These are phyloP conservation scores for Pichiaceae sp. DNA, from an alignment of 1,139 yeast species.

Conservation along the genomic window DNA sequence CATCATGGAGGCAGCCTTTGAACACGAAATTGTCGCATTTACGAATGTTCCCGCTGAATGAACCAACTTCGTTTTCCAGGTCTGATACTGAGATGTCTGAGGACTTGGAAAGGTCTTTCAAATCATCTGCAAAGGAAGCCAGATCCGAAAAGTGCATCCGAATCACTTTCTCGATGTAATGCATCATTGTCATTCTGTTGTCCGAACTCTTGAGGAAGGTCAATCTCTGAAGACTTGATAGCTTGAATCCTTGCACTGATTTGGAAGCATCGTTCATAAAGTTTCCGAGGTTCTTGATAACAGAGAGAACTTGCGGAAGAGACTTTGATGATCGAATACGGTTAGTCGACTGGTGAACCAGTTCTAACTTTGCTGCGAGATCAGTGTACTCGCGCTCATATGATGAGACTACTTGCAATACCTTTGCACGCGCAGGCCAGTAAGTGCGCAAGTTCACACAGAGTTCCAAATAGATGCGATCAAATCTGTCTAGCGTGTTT, in stretches of 20 bases:
- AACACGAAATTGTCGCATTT: slow-evolving; percentile 50
- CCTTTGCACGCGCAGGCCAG: slow-evolving; percentile 84
- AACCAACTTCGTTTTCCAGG: slow-evolving; percentile 60
- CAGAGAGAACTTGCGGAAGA: slow-evolving; percentile 58
- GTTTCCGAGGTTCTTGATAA: slow-evolving; percentile 82
- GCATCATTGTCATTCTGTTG: slow-evolving; percentile 74
- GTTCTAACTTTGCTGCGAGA: slow-evolving; percentile 50
- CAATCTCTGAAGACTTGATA: slow-evolving; percentile 74
- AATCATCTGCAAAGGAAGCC: slow-evolving; percentile 70
- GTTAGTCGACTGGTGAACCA: slow-evolving; percentile 60
- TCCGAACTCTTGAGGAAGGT: slow-evolving; percentile 80
- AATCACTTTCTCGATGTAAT: slow-evolving; percentile 76
- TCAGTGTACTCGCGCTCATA: slow-evolving; percentile 72
- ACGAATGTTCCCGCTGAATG: slow-evolving; percentile 45
- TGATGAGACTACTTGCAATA: slow-evolving; percentile 57
- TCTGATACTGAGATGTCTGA: slow-evolving; percentile 74
- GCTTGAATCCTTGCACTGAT: slow-evolving; percentile 76
- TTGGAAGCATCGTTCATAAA: slow-evolving; percentile 83
- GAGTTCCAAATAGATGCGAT: slow-evolving; percentile 67
- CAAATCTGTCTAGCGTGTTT: slow-evolving; percentile 66
- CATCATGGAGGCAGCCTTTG: slow-evolving; percentile 70
- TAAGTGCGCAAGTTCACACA: slow-evolving; percentile 72
- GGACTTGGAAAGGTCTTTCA: slow-evolving; percentile 51
- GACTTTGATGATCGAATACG: slow-evolving; percentile 56
- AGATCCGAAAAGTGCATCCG: slow-evolving; percentile 72